phyloP scores from a whole-genome alignment of 306 rosid genomes.

The Castanea crenata region DNA sequence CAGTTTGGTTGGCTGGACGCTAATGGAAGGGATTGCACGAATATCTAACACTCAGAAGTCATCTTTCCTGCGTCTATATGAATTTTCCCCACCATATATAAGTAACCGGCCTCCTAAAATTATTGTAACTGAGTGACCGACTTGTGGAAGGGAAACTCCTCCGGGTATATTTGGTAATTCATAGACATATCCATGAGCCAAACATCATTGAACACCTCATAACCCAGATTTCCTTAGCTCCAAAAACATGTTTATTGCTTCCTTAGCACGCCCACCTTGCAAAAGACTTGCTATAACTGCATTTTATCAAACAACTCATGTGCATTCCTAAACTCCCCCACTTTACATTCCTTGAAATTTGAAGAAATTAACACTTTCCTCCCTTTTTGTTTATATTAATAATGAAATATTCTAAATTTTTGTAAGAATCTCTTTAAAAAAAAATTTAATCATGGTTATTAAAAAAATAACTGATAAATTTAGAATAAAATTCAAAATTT shows the following conservation, averaged over 20 bases:
- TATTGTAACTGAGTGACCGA: constrained; percentile 81
- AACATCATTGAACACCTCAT: constrained; percentile 77
- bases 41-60: constrained; percentile 84
- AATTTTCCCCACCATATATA: constrained; percentile 85
- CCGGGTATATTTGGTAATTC: constrained; percentile 54
- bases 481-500: no score
- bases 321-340: constrained; percentile 57
- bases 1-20: constrained; percentile 32
- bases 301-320: constrained; percentile 58
- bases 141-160: constrained; percentile 78
- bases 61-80: constrained; percentile 63
- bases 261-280: constrained; percentile 53
- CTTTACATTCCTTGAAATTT: constrained; percentile 23
- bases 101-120: constrained; percentile 76
- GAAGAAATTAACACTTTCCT: no score
- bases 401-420: no score
- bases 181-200: constrained; percentile 63
- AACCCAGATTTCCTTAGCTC: constrained; percentile 49
- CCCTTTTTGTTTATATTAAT: no score
- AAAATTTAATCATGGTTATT: no score
- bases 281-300: constrained; percentile 61
- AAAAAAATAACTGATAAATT: no score
- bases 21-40: constrained; percentile 42
- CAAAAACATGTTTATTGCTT: constrained; percentile 44
- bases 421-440: no score